Percentiles rank a stretch among this genome's conserved stretches.
phyloP scores from a whole-genome alignment of 176 grass and related monocot genomes.

The Eleusine indica region DNA sequence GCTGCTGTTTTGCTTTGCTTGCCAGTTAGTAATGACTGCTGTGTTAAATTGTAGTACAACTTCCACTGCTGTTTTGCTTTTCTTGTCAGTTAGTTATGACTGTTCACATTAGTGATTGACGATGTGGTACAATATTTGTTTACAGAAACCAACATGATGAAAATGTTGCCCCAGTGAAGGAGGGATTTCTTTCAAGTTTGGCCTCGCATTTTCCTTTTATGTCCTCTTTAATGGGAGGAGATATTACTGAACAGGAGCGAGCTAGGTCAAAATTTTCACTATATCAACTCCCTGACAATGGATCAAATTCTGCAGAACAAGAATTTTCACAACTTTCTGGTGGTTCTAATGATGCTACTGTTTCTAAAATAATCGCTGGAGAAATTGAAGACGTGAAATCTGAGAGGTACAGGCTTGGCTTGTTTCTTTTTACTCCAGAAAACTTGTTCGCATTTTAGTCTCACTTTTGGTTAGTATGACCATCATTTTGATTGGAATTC shows the following conservation, averaged over 20 bases:
- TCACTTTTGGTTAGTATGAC: neutral
- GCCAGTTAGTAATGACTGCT: neutral
- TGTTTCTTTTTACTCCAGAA: slow-evolving; percentile 18
- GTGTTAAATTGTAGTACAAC: neutral
- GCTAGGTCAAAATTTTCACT: slow-evolving; percentile 36
- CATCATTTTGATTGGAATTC: slow-evolving; percentile 22
- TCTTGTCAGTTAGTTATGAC: neutral
- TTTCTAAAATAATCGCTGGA: slow-evolving; percentile 42
- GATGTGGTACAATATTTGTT: slow-evolving; percentile 27
- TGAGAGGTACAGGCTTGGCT: slow-evolving; percentile 44
- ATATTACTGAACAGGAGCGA: slow-evolving; percentile 39
- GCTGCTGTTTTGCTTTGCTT: slow-evolving; percentile 14
- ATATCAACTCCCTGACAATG: slow-evolving; percentile 12
- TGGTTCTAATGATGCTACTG: slow-evolving; percentile 31
- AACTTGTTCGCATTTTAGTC: slow-evolving; percentile 10
- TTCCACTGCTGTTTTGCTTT: neutral
- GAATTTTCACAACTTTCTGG: slow-evolving; percentile 35
- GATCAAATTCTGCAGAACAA: slow-evolving; percentile 36
- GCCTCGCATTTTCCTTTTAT: slow-evolving; percentile 70
- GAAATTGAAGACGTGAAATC: slow-evolving; percentile 45
- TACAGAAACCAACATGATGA: slow-evolving; percentile 44
- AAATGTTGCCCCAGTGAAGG: slow-evolving; percentile 51
- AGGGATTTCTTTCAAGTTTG: slow-evolving; percentile 66
- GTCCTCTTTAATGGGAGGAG: slow-evolving; percentile 64
- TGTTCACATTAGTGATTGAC: slow-evolving; percentile 7